Conservation (phyloP, 2,329 filamentous ascomycete species). For the Colletotrichum gloeosporioides region DNA sequence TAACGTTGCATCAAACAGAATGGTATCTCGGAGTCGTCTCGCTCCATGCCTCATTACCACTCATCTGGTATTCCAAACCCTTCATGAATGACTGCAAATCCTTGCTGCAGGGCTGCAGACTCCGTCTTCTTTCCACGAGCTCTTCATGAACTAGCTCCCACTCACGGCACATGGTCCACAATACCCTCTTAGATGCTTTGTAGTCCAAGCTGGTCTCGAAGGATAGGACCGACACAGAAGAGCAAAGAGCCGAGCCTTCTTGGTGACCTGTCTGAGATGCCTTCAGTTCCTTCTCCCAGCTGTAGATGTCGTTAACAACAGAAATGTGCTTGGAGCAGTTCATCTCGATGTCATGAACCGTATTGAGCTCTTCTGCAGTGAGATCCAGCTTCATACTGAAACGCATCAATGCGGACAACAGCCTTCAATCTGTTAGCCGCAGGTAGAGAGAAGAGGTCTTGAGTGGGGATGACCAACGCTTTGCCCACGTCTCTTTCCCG, state of each 20-base stretch:
- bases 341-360: constrained; percentile 30
- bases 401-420: constrained; percentile 40
- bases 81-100: background rate
- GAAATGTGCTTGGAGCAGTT: constrained; percentile 43
- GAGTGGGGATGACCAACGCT: background rate
- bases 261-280: background rate
- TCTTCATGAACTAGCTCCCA: background rate
- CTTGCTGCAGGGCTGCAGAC: background rate
- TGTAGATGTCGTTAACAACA: constrained; percentile 46
- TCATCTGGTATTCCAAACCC: constrained; percentile 19
- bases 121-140: background rate
- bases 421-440: constrained; percentile 18
- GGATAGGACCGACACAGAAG: background rate
- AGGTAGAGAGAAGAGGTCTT: fast-evolving
- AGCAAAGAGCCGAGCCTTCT: background rate
- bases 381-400: constrained; percentile 39
- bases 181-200: background rate
- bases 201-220: background rate
- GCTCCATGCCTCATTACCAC: constrained; percentile 17
- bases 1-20: background rate
- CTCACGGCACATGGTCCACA: background rate
- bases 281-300: constrained; percentile 42
- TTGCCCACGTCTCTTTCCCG: background rate
- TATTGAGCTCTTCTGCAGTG: constrained; percentile 28
- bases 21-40: constrained; percentile 8